Conservation (phyloP, 192 early-diverging fungal genomes). For the Umbelopsis sp. region DNA sequence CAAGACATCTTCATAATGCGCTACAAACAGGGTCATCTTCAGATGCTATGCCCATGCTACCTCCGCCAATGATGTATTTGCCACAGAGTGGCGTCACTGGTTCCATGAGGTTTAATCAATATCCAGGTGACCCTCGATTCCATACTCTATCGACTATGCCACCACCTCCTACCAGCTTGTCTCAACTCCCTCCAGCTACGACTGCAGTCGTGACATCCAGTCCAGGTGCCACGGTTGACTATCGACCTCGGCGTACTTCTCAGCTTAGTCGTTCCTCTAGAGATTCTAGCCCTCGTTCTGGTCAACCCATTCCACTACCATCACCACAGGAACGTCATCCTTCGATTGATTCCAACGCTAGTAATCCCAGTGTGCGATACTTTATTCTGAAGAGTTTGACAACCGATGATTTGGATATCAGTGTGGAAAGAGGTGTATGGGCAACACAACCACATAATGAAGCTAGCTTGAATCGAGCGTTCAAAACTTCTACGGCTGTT, state of each 20-base stretch:
- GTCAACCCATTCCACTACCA: constrained; percentile 15
- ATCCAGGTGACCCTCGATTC: constrained; percentile 7
- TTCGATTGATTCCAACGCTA: constrained; percentile 27
- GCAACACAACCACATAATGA: constrained; percentile 53
- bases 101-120: constrained; percentile 10
- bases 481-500: constrained; percentile 36
- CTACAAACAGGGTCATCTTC: not conserved
- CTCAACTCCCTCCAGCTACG: constrained; percentile 26
- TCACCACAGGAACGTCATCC: constrained; percentile 15
- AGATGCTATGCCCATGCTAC: not conserved
- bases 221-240: constrained; percentile 3
- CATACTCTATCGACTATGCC: constrained; percentile 18
- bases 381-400: constrained; percentile 52
- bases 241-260: constrained; percentile 10
- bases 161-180: constrained; percentile 16
- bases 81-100: not conserved
- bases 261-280: constrained; percentile 2
- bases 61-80: constrained; percentile 20
- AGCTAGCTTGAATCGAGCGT: constrained; percentile 47
- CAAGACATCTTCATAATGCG: not conserved
- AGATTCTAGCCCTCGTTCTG: constrained; percentile 3
- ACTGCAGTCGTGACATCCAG: no score
- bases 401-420: constrained; percentile 54
- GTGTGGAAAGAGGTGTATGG: constrained; percentile 50
- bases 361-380: constrained; percentile 36